Evolutionary conservation across 2,329 filamentous ascomycete species (phyloP), one percentile per base, ranked within the genome.

Genomic region (Aspergillus neoniger): DNA sequence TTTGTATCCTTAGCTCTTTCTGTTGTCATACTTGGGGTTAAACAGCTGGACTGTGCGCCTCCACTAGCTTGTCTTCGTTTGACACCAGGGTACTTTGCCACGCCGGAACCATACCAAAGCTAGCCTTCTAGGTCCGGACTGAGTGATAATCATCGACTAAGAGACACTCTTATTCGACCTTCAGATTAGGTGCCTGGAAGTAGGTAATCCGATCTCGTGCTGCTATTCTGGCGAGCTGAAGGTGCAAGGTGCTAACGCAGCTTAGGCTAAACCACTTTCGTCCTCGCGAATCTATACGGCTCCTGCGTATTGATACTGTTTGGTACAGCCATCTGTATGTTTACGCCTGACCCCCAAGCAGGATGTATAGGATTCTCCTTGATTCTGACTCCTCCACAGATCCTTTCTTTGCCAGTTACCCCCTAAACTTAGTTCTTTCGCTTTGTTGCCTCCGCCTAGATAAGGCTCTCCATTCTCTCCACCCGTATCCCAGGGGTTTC

Each of bases 181-280:
- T n/a, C 50, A 41, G 50, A 43, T 44, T 41, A 51, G 48, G 44
- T 49, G 50, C 23, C 25, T 41, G 61, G 60, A 52, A 58, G 61
- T 63, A 58, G 53, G 57, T 41, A 7, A 32, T 15, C n/a, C 10
- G 47, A 50, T 17, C 21, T n/a, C 12, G 21, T 53, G 58, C 56
- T 62, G 55, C 58, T 65, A 63, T 65, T 65, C 61, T 61, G 49
- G 52, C 58, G 21, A 32, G 43, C 56, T 36, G 52, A 55, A 38
- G n/a, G 25, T 17, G 39, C 60, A 21, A 21, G 21, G 21, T 21
- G 21, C 21, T 62, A 57, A 62, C 60, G 8, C 39, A 12, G 7
- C 4, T 28, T 9, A 10, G 48, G 57, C 21, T 56, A 60, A 23
- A 3, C 38, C 15, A 39, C 55, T 57, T 44, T 17, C 50, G 17